These are phyloP conservation scores for Sclerotinia trifoliorum DNA, from an alignment of 2,329 filamentous ascomycete genomes.

Conservation along the genomic window DNA sequence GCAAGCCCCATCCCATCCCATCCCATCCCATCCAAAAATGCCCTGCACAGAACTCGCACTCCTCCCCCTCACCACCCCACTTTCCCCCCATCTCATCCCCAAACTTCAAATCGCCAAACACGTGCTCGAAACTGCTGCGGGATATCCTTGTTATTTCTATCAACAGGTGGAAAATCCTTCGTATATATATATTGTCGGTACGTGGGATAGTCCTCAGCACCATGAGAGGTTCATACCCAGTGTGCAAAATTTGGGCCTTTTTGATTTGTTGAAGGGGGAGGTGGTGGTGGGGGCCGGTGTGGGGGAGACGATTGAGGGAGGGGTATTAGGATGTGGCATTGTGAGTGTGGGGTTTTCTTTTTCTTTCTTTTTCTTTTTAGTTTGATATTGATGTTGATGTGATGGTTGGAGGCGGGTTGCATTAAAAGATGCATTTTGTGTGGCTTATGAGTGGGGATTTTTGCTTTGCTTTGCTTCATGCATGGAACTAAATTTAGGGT, in stretches of 20 bases:
- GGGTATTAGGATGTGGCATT: conserved; percentile 42
- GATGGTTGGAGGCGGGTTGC: too few species aligned
- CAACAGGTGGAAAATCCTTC: conserved; percentile 47
- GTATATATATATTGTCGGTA: conserved; percentile 46
- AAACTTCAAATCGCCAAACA: background rate
- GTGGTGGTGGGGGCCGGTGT: conserved; percentile 29
- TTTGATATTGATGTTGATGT: background rate
- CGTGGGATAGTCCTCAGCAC: conserved; percentile 45
- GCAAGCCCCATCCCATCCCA: background rate
- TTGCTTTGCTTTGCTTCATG: background rate
- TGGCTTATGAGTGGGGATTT: background rate
- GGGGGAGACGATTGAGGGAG: conserved; percentile 38
- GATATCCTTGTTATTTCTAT: conserved; percentile 42
- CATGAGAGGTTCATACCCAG: conserved; percentile 48
- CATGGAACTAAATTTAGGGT: too few species aligned
- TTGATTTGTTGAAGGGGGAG: conserved; percentile 41
- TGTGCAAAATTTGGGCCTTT: conserved; percentile 43
- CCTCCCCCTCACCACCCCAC: conserved; percentile 9
- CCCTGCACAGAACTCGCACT: conserved; percentile 10
- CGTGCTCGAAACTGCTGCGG: conserved; percentile 36
- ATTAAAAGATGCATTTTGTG: too few species aligned
- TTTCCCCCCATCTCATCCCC: background rate
- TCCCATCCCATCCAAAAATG: background rate
- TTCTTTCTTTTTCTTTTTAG: background rate
- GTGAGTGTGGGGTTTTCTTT: conserved; percentile 40